Evolutionary conservation across 805 yeast species (phyloP), one percentile per base, ranked within the genome.

Genomic region (Candida xiaguanensis): DNA sequence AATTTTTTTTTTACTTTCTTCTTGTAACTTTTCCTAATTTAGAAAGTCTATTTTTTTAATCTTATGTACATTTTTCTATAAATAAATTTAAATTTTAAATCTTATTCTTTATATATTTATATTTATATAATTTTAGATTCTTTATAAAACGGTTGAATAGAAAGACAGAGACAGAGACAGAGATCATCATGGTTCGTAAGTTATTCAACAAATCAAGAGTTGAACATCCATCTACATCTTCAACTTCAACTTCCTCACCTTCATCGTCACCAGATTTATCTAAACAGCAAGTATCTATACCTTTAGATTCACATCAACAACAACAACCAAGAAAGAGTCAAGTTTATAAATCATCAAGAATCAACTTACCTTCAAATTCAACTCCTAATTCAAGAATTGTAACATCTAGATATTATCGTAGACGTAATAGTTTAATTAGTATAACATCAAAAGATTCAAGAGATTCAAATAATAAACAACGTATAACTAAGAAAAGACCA

Each of bases 381-480:
- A n/a, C n/a, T n/a, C n/a, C n/a, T n/a, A n/a, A n/a, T n/a, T n/a
- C n/a, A 5, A 19, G 8, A 3, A 25, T 8, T 25, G 14, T 5
- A 9, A 7, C 12, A 8, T 5, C 28, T 11, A 5, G 13, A 11
- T 11, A 5, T 25, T 11, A 20, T 16, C 17, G 19, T 11, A 24
- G 36, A 13, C 23, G 34, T 11, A 30, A 37, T 11, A 31, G 40
- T n/a, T 3, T 19, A 6, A 15, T 23, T 6, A 30, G 36, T 15
- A 11, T 37, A 2, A 7, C 20, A 8, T 37, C 40, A 9, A 20
- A 36, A 31, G 40, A 37, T 14, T 37, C 40, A 19, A 26, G 23
- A 15, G 37, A 25, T 12, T 23, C 26, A 16, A 24, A 34, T 13
- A 5, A 18, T 7, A 23, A 25, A 23, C 24, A n/a, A 17, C 11